These are phyloP conservation scores for Epichloe festucae DNA, from an alignment of 2,329 filamentous ascomycete species.

Conservation along the genomic window DNA sequence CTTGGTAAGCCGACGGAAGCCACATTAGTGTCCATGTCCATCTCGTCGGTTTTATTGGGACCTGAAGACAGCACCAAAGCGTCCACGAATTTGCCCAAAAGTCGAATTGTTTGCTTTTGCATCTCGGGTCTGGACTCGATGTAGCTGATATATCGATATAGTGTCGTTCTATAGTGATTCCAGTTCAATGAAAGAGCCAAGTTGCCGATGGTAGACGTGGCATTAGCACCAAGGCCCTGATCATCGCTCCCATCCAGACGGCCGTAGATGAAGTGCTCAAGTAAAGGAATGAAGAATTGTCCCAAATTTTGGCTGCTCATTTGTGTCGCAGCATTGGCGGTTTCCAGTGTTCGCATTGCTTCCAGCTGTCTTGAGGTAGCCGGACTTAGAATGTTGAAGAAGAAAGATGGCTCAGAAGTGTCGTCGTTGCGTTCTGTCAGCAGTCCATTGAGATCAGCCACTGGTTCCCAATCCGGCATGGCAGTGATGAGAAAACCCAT, in stretches of 20 bases:
- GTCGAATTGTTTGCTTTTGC: conserved; percentile 73
- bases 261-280: conserved; percentile 90
- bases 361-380: conserved; percentile 76
- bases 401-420: conserved; percentile 57
- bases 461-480: conserved; percentile 54
- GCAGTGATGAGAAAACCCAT: conserved; percentile 65
- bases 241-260: conserved; percentile 61
- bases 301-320: conserved; percentile 68
- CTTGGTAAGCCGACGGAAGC: conserved; percentile 17
- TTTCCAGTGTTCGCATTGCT: conserved; percentile 64
- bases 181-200: conserved; percentile 71
- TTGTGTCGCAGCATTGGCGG: conserved; percentile 48
- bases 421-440: conserved; percentile 53
- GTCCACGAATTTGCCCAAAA: conserved; percentile 73
- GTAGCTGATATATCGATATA: conserved; percentile 74
- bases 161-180: conserved; percentile 75
- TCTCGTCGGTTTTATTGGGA: conserved; percentile 23
- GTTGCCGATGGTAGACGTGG: conserved; percentile 65
- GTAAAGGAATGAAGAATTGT: conserved; percentile 76
- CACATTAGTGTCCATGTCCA: conserved; percentile 27
- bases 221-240: conserved; percentile 75
- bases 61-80: conserved; percentile 49
- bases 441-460: conserved; percentile 62
- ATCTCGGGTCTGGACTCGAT: conserved; percentile 67
- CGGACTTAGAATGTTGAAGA: conserved; percentile 83